Percentiles rank a stretch among this genome's conserved stretches.
phyloP scores from a whole-genome alignment of 345 rosid genomes.

The Arabidopsis suecica region DNA sequence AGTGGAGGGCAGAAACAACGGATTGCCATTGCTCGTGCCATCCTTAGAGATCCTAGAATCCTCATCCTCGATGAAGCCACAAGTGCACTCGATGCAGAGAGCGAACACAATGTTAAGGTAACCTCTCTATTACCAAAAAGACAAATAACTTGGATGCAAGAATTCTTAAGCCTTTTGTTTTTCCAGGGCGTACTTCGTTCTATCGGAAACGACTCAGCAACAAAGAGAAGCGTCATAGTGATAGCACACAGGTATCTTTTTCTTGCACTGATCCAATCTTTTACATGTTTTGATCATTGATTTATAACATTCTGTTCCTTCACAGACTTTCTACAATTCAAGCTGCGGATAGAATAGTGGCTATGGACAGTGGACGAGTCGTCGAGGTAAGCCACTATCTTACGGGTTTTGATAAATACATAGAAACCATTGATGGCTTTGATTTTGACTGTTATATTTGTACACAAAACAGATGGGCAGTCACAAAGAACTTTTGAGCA shows the following conservation, averaged over 20 bases:
- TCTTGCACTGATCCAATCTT: constrained; percentile 6
- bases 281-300: constrained; percentile 1
- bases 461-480: constrained; percentile 65
- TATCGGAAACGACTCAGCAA: constrained; percentile 57
- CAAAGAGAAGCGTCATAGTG: constrained; percentile 80
- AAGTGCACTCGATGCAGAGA: constrained; percentile 95
- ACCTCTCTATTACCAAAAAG: constrained; percentile 1
- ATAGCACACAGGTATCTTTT: constrained; percentile 80
- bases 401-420: constrained; percentile 14
- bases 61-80: constrained; percentile 98
- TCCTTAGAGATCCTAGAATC: constrained; percentile 88
- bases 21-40: constrained; percentile 95
- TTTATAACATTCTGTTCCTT: constrained; percentile 23
- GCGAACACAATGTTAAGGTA: constrained; percentile 92
- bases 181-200: constrained; percentile 84
- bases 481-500: constrained; percentile 75
- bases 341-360: constrained; percentile 92
- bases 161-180: constrained; percentile 12
- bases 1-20: constrained; percentile 99
- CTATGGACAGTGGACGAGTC: constrained; percentile 79
- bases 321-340: constrained; percentile 89
- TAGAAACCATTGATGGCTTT: background rate
- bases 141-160: constrained; percentile 13
- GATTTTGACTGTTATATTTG: constrained; percentile 20
- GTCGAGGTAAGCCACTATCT: constrained; percentile 63